Evolutionary conservation across 495 filamentous ascomycete species (phyloP), one percentile per base, ranked within the genome.

Genomic region (Massariosphaeria phaeospora): DNA sequence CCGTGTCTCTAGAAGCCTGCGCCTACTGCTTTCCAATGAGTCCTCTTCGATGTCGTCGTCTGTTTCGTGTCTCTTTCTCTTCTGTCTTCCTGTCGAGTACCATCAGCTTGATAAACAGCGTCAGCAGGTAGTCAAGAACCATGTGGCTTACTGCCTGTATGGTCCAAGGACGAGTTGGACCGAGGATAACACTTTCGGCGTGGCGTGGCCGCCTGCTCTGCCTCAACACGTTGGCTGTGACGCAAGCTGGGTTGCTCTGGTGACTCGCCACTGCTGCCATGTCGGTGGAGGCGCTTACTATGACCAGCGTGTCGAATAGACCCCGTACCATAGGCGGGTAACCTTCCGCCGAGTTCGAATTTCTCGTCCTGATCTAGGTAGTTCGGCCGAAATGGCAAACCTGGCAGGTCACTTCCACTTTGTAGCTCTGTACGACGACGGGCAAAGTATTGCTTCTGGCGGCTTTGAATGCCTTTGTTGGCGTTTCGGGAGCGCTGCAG

Each of bases 361-460:
- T 34, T 34, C 7, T 57, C 44, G 10, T 51, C 41, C 17, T 47
- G 2, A 6, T 43, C 48, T 5, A 57, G 23, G 18, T 33, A 66
- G 25, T 34, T 54, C 3, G 59, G 55, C 9, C 40, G 47, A 24
- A 61, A 63, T 17, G 55, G 54, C 3, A 36, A 25, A 1, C 41
- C 15, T 12, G 17, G 18, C 4, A 27, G 8, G 8, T 3, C 20
- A 1, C 42, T 21, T 18, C 49, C 42, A 41, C 64, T 63, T 31
- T 65, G 57, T 15, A 59, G 47, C 27, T 48, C 45, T 2, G 48
- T 50, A 2, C 60, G 50, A n/a, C 44, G 23, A 17, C 52, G 59
- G 4, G 61, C 57, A 44, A 66, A 67, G 44, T 63, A 53, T 39
- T 59, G 33, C 47, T 62, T 65, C 54, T 67, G 65, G 12, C 40